These are phyloP conservation scores for Zygnema circumcarinatum DNA, from an alignment of 139 green algal species.

Conservation along the genomic window DNA sequence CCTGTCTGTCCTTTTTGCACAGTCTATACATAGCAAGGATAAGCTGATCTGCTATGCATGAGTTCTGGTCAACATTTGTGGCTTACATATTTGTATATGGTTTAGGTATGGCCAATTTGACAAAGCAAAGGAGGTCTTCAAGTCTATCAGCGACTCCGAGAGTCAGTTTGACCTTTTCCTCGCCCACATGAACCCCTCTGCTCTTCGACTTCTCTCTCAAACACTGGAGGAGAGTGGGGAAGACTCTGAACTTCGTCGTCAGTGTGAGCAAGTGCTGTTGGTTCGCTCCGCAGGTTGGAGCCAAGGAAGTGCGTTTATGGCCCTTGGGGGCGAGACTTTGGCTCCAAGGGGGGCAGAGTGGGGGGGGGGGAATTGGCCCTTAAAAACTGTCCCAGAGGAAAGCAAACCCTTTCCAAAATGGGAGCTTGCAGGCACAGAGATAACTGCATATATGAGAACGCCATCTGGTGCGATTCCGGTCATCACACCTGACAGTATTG, in stretches of 20 bases:
- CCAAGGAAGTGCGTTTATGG: conserved; percentile 28
- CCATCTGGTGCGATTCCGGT: conserved; percentile 37
- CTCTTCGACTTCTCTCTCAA: conserved; percentile 40
- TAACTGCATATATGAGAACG: conserved; percentile 55
- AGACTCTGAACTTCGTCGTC: conserved; percentile 27
- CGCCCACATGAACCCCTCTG: conserved; percentile 50
- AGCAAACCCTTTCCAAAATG: conserved; percentile 26
- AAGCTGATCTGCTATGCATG: too few species aligned
- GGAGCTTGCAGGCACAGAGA: conserved; percentile 38
- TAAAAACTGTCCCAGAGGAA: conserved; percentile 15
- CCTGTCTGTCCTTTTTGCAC: too few species aligned
- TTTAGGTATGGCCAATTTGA: conserved; percentile 60
- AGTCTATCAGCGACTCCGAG: conserved; percentile 45
- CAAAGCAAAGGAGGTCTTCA: conserved; percentile 42
- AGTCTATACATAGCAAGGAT: too few species aligned
- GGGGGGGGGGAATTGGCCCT: conserved; percentile 45
- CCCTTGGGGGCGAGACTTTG: conserved; percentile 30
- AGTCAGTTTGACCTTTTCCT: conserved; percentile 55
- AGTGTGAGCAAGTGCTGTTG: conserved; percentile 30
- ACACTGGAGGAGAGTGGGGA: conserved; percentile 40
- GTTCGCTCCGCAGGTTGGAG: conserved; percentile 49
- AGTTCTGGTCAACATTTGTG: too few species aligned
- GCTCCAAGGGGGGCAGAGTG: conserved; percentile 36
- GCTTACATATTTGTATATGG: too few species aligned
- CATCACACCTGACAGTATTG: conserved; percentile 29